Evolutionary conservation across 768 basidiomycete species (phyloP), one percentile per base, ranked within the genome.

Genomic region (Lactarius sp.): DNA sequence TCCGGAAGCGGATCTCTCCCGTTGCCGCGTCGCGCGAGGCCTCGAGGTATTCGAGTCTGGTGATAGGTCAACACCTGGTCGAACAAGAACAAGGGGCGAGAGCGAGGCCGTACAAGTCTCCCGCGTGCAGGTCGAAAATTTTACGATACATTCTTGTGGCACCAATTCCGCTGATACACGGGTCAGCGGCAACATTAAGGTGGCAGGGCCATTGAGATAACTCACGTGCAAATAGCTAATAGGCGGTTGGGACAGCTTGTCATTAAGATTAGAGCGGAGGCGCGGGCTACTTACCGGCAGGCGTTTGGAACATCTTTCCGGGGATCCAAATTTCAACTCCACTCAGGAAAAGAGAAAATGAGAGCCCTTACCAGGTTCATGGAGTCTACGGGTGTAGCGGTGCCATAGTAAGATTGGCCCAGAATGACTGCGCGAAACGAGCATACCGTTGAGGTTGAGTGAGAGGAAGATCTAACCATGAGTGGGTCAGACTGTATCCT

Each of bases 121-220:
- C 56, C 1, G 52, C 16, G 16, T 56, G 55, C 2, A 39, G 34
- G 20, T 52, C 59, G 13, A 61, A 66, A n/a, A 58, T 52, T 22
- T 46, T 22, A 52, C 65, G 61, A 46, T 66, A 66, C 56, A 66
- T 66, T 16, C 65, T 44, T 10, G 65, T 63, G 6, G 65, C 61
- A 20, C 56, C 61, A 20, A 66, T 66, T 7, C 50, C 61, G n/a
- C 65, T 59, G 59, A 39, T 46, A 12, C 22, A 6, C 6, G 20
- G 22, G 36, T 61, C 27, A 49, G 37, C 33, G 34, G 4, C 13
- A 4, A 22, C 20, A 36, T 3, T 31, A 16, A 16, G 7, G 7
- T 22, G 2, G 8, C 8, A n/a, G n/a, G 27, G 41, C 10, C 18
- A 36, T 42, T 37, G 20, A 44, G 10, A 27, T 41, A 7, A 55